These are phyloP conservation scores for Eragrostis tef DNA, from an alignment of 202 grass and related monocot genomes.

Conservation along the genomic window DNA sequence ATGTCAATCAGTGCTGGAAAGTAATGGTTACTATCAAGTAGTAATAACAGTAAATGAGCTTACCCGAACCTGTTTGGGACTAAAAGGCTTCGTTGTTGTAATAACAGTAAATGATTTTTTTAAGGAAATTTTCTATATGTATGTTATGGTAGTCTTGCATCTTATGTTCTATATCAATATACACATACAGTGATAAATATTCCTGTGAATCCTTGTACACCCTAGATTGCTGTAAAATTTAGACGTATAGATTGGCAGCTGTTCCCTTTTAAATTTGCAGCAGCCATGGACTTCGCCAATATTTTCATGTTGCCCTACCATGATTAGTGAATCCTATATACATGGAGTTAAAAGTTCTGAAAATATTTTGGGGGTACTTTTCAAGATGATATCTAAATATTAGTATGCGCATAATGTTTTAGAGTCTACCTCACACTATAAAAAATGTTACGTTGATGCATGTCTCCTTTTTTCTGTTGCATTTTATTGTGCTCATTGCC, in stretches of 20 bases:
- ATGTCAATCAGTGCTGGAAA: background rate
- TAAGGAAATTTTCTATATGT: background rate
- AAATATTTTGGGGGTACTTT: slow-evolving; percentile 3
- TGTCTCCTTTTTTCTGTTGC: background rate
- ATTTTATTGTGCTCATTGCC: background rate
- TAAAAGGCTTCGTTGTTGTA: too few relatives aligned
- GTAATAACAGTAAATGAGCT: background rate
- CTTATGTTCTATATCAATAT: background rate
- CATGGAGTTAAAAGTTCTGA: slow-evolving; percentile 2
- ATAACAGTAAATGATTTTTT: background rate
- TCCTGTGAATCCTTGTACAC: background rate
- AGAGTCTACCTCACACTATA: background rate
- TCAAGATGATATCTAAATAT: background rate
- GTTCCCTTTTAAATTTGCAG: background rate
- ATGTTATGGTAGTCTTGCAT: background rate
- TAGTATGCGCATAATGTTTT: background rate
- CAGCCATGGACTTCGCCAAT: background rate
- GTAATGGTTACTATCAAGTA: background rate
- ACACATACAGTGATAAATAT: background rate
- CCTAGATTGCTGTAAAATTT: background rate
- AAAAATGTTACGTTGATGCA: slow-evolving; percentile 11
- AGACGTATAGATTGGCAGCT: background rate
- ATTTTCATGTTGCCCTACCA: background rate
- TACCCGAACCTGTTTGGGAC: too few relatives aligned
- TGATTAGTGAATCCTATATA: background rate